Conservation (phyloP, 2,329 filamentous ascomycete genomes). For the Diaporthe citriasiana region DNA sequence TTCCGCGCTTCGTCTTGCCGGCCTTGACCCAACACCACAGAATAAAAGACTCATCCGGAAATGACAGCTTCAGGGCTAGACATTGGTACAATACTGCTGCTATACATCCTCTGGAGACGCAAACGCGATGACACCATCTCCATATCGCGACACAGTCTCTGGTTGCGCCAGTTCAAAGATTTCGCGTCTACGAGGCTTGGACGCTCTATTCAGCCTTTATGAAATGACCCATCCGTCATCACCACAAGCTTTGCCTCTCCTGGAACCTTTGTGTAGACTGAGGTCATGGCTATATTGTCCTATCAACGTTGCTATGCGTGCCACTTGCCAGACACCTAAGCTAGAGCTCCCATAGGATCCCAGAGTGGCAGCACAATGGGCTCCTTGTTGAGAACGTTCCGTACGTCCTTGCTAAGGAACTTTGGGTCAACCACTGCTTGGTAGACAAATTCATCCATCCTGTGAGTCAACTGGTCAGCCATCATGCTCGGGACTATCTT, state of each 20-base stretch:
- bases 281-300: not conserved
- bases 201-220: not conserved
- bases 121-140: not conserved
- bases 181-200: not conserved
- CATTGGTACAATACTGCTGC: not conserved
- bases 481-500: not conserved
- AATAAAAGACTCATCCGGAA: not conserved
- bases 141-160: not conserved
- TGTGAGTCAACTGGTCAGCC: constrained; percentile 2
- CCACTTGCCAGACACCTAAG: constrained; percentile 55
- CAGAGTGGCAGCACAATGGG: constrained; percentile 80
- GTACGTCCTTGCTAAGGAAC: constrained; percentile 75
- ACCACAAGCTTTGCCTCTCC: not conserved
- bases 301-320: not conserved
- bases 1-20: constrained; percentile 12
- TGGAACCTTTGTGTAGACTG: not conserved
- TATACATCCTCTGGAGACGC: not conserved
- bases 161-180: not conserved
- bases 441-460: constrained; percentile 83
- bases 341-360: constrained; percentile 85
- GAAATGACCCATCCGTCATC: not conserved
- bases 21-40: not conserved
- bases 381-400: constrained; percentile 78
- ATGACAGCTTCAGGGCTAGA: not conserved
- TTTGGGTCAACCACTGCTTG: constrained; percentile 86